These are phyloP conservation scores for Telopea speciosissima DNA, from an alignment of 177 flowering plant genomes.

Conservation along the genomic window DNA sequence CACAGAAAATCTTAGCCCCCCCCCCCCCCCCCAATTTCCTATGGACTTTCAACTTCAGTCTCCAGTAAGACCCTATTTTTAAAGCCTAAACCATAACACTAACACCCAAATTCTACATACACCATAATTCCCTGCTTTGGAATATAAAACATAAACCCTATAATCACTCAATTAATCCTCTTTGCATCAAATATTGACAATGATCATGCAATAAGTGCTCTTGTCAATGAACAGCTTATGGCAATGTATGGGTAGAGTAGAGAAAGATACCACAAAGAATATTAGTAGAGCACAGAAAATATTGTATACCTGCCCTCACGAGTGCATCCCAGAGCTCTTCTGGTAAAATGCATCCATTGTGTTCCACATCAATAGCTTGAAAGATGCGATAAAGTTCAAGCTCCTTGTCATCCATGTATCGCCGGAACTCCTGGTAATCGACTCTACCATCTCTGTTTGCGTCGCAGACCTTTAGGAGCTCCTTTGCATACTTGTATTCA, in stretches of 20 bases:
- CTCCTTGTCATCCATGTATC: constrained; percentile 96
- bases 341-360: constrained; percentile 91
- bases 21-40: no score
- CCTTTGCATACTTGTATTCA: constrained; percentile 89
- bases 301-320: constrained; percentile 69
- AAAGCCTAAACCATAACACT: no score
- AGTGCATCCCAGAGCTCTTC: constrained; percentile 98
- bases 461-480: constrained; percentile 72
- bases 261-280: background rate
- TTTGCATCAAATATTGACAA: no score
- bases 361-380: constrained; percentile 94
- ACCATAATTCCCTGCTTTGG: no score
- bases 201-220: no score
- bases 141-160: no score
- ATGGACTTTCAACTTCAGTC: no score
- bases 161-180: no score
- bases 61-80: no score
- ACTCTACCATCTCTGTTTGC: constrained; percentile 82
- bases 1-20: no score
- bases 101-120: no score
- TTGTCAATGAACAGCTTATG: background rate
- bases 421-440: constrained; percentile 77
- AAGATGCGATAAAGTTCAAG: constrained; percentile 87
- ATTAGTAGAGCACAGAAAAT: constrained; percentile 2
- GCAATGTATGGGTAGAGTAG: background rate